A percentile compares a stretch with the other conserved stretches of the same genome.
These are phyloP conservation scores for Micractinium conductrix DNA, from an alignment of 139 green algal species.

Conservation along the genomic window DNA sequence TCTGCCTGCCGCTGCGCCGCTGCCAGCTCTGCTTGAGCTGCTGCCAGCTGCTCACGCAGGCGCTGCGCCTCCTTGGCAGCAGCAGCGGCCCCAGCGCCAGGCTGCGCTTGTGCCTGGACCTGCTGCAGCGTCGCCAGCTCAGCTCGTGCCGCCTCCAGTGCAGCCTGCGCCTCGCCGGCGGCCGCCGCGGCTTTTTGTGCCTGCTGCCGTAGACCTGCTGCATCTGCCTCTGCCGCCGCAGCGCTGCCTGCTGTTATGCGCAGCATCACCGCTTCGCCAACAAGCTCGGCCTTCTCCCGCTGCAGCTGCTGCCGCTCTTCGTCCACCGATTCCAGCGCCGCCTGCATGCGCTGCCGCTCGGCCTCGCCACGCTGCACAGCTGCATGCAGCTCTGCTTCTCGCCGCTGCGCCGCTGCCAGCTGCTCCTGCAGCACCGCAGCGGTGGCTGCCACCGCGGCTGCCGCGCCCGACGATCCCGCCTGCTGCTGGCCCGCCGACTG, in stretches of 20 bases:
- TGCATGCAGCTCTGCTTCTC: background rate
- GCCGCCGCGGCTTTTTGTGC: background rate
- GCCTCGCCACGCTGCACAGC: background rate
- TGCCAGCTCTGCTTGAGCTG: conserved; percentile 1
- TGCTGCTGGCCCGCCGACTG: background rate
- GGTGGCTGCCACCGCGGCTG: background rate
- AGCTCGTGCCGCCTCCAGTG: background rate
- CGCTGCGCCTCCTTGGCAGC: background rate
- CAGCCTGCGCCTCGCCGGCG: background rate
- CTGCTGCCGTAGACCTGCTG: background rate
- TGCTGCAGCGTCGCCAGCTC: background rate
- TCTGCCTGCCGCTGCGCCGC: conserved; percentile 1
- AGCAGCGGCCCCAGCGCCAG: background rate
- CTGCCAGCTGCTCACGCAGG: background rate
- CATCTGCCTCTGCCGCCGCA: background rate
- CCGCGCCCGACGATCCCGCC: background rate
- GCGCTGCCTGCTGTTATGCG: background rate
- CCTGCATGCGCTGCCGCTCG: conserved; percentile 8
- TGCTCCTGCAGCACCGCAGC: conserved; percentile 1
- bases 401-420: conserved; percentile 5
- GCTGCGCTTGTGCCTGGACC: background rate
- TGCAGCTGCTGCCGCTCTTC: conserved; percentile 36
- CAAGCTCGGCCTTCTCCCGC: conserved; percentile 47
- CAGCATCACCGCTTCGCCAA: conserved; percentile 38
- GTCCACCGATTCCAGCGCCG: conserved; percentile 31